Base-by-base conservation (phyloP, 2,329 filamentous ascomycete genomes). In the Calonectria multiphialidica region DNA sequence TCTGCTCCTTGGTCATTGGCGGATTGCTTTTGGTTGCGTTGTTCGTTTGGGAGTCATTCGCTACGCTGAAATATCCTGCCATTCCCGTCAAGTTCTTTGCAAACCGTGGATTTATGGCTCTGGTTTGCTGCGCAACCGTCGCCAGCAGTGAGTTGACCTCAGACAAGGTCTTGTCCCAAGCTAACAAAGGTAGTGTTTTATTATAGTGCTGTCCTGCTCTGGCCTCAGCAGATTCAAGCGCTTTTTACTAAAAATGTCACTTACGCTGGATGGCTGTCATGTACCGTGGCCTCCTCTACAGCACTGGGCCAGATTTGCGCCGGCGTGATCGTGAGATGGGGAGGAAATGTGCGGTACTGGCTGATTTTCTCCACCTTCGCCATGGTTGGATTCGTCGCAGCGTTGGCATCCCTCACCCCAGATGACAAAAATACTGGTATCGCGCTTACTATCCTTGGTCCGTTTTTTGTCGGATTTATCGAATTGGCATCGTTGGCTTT, bases 181-280 rank as follows among this genome's bases (percentile, higher is more conserved):
- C 66, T 72, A 47, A 72, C 57, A 23, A 18, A 4, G 25, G 1
- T 21, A 72, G 66, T 74, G 72, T 72, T 70, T 28, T 74, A 74
- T 35, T 74, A 74, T 18, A 67, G 62, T 15, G 82, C 82, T 0
- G 81, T 83, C 1, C 73, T 83, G 1, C 76, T 84, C 2, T 84
- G 82, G 82, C 83, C 83, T 1, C 81, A 83, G 57, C 82, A 84
- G 50, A 79, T 84, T 3, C 75, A 77, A 21, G 77, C 80, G 18
- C 77, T 84, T 3, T 84, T 83, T 68, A 83, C 82, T 6, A 79
- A 72, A 0, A 78, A 83, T 44, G 78, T 83, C 12, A 80, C 74
- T 8, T 83, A 84, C 42, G 82, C 74, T 15, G 83, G 83, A 16
- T 84, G 82, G 82, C 76, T 84, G 2, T 83, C 82, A n/a, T 82